Conservation (phyloP, 306 rosid species). For the Rubus parviflorus region DNA sequence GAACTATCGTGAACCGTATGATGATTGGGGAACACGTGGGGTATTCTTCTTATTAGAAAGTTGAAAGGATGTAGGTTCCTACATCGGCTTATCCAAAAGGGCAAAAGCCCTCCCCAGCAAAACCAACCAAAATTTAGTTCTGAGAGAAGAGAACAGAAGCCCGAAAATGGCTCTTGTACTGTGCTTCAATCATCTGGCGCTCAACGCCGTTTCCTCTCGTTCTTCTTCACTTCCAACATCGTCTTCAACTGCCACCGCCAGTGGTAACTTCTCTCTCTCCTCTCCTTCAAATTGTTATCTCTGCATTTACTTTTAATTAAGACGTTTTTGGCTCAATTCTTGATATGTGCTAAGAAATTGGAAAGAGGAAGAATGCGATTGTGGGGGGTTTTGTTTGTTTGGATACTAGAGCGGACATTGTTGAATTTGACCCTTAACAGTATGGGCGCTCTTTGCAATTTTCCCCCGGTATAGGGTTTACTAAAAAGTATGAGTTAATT, state of each 20-base stretch:
- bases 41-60: no score
- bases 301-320: background rate
- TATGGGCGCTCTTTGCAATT: background rate
- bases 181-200: constrained; percentile 47
- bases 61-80: background rate
- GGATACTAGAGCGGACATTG: background rate
- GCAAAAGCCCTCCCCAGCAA: background rate
- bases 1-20: no score
- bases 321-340: background rate
- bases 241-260: constrained; percentile 23
- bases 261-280: constrained; percentile 38
- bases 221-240: constrained; percentile 30
- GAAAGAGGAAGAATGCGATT: background rate
- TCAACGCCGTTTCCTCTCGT: constrained; percentile 30
- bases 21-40: no score
- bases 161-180: constrained; percentile 54
- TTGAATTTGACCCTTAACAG: background rate
- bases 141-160: background rate
- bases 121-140: constrained; percentile 16
- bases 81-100: constrained; percentile 23
- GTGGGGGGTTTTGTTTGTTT: background rate
- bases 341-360: background rate
- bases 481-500: background rate
- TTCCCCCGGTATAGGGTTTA: background rate
- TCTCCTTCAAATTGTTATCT: background rate